Percentiles rank a stretch among this genome's conserved stretches.
Conservation (phyloP, 2,329 filamentous ascomycete genomes). For the Fusarium miscanthi region DNA sequence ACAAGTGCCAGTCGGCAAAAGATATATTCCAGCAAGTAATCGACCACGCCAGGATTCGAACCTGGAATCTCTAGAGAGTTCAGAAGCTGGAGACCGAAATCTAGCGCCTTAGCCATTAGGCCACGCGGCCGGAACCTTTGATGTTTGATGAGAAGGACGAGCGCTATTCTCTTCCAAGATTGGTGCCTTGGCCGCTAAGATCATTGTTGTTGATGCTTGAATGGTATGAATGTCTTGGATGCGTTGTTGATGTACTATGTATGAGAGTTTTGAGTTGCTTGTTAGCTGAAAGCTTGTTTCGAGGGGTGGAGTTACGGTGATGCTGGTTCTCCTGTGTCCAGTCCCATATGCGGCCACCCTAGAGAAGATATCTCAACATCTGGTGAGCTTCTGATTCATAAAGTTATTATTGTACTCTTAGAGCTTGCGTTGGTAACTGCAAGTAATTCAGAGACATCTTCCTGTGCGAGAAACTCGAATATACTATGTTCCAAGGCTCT, state of each 20-base stretch:
- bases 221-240: not conserved
- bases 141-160: not conserved
- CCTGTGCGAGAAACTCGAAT: not conserved
- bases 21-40: not conserved
- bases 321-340: not conserved
- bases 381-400: not conserved
- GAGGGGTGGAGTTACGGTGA: not conserved
- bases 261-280: too few relatives aligned
- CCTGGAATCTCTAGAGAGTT: conserved; percentile 56
- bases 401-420: not conserved
- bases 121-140: conserved; percentile 51
- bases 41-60: conserved; percentile 57
- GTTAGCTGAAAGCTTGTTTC: rapidly evolving
- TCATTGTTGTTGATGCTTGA: not conserved
- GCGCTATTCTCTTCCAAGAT: not conserved
- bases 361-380: too few relatives aligned
- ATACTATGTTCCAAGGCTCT: not conserved
- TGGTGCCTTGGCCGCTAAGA: rapidly evolving
- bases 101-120: conserved; percentile 58
- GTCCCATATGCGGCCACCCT: not conserved
- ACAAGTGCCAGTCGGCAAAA: not conserved
- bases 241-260: not conserved
- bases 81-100: conserved; percentile 50
- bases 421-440: not conserved
- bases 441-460: not conserved